phyloP scores from a whole-genome alignment of 805 yeast genomes.

The Lipomyces mesembrius region DNA sequence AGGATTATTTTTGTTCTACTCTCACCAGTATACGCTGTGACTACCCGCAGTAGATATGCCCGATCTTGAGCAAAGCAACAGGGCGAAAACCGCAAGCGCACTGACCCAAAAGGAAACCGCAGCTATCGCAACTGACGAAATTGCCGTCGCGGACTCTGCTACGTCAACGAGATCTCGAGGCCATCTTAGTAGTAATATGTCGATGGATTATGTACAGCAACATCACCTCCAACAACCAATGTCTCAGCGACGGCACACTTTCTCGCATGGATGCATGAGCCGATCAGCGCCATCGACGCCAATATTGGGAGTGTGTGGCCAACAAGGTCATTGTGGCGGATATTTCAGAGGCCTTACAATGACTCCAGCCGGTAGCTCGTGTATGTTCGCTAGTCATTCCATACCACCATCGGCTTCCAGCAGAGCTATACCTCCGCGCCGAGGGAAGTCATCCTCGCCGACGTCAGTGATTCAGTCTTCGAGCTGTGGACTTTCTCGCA shows the following conservation, averaged over 20 bases:
- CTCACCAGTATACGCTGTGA: neutral
- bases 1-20: neutral
- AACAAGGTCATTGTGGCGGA: neutral
- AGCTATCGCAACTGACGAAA: neutral
- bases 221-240: neutral
- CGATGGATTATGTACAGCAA: neutral
- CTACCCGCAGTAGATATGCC: neutral
- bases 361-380: neutral
- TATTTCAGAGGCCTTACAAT: neutral
- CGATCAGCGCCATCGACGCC: conserved; percentile 1
- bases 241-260: neutral
- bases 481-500: neutral
- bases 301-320: neutral
- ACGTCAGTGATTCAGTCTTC: neutral
- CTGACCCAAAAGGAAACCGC: neutral
- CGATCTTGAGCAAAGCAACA: neutral
- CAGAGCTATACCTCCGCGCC: neutral
- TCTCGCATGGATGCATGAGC: neutral
- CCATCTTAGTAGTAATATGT: neutral
- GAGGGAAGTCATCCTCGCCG: neutral
- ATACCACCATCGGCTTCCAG: neutral
- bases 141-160: neutral
- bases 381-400: neutral
- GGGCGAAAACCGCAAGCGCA: neutral
- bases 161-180: neutral